Percentiles rank a stretch among this genome's conserved stretches.
Evolutionary conservation across 768 basidiomycete genomes (phyloP).

Genomic region (Phanerochaete sordida): DNA sequence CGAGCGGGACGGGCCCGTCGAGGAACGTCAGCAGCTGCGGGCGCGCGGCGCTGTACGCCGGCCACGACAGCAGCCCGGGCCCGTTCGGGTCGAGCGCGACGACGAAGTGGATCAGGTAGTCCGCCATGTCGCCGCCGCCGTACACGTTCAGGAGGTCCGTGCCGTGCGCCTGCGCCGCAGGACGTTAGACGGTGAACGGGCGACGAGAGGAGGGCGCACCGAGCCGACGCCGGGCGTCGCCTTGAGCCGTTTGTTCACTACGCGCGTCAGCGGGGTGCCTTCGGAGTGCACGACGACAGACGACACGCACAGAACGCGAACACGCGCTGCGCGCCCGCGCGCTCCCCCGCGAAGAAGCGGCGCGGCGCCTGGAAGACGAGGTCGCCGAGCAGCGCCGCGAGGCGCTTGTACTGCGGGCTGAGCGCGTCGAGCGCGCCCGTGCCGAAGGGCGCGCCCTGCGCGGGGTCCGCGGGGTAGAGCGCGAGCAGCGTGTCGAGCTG

Average conservation of each 20-base stretch:
- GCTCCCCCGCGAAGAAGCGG: conserved; percentile 20
- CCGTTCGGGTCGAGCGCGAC: conserved; percentile 42
- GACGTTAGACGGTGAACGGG: too few relatives aligned
- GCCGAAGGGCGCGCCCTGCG: conserved; percentile 50
- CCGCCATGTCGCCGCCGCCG: conserved; percentile 38
- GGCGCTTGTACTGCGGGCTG: conserved; percentile 34
- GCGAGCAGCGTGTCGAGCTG: conserved; percentile 17
- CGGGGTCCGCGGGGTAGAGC: conserved; percentile 28
- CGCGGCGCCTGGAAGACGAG: conserved; percentile 23
- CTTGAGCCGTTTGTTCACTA: conserved; percentile 14
- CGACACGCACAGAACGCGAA: conserved; percentile 21
- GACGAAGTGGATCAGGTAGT: conserved; percentile 44
- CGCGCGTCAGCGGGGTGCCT: not conserved
- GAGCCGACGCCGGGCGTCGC: conserved; percentile 1
- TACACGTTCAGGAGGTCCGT: conserved; percentile 42
- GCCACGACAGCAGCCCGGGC: conserved; percentile 36
- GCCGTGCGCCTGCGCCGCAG: conserved; percentile 33
- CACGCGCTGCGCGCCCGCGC: conserved; percentile 15
- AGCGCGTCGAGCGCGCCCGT: conserved; percentile 43
- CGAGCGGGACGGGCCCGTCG: conserved; percentile 2
- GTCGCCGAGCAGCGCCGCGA: conserved; percentile 27
- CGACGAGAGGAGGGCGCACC: conserved; percentile 3
- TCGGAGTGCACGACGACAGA: too few relatives aligned
- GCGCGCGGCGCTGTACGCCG: conserved; percentile 29
- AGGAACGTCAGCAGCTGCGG: conserved; percentile 7